Base-by-base conservation (phyloP, 371 early-diverging fungal species). In the Circinella umbellata region DNA sequence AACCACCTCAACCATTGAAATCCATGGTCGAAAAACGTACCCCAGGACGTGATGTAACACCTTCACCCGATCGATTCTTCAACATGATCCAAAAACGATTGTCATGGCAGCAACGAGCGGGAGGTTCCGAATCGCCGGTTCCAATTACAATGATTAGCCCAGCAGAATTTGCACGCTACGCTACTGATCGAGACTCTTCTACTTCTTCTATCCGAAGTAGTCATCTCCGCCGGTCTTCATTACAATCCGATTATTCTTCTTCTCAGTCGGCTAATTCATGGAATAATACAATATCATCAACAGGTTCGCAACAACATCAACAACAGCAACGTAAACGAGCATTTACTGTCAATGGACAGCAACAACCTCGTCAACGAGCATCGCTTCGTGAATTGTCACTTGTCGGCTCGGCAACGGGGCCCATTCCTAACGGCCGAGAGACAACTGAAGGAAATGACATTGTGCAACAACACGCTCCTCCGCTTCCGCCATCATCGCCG, bases 151-250 rank as follows among this genome's bases (percentile, higher is more conserved):
- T 79, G 70, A 70, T 74, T 10, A 84, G 78, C 61, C 79, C 84
- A 11, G 80, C 80, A 4, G 84, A 84, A 34, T 84, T 84, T 67
- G 68, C 70, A 20, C 74, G 78, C 13, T 84, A 84, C 63, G 74
- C 82, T 1, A 74, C 74, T 39, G 84, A 84, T 47, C 75, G 79
- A 10, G 84, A 81, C 66, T 84, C 84, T 1, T 84, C 84, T 1
- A 81, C 80, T 0, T 84, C 84, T 11, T 84, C 84, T n/a, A 84
- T 84, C 38, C 82, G 77, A 35, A 84, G 84, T 53, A 73, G 74
- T 35, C 82, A 84, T 66, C 66, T 84, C 7, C 80, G 84, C 10
- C 73, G 84, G 17, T 77, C 84, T 6, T 84, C 84, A 4, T 63
- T 84, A 9, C 80, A 80, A 34, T 84, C 84, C 6, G 84, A 84